These are phyloP conservation scores for Penicillium polonicum DNA, from an alignment of 2,329 filamentous ascomycete genomes.

Conservation along the genomic window DNA sequence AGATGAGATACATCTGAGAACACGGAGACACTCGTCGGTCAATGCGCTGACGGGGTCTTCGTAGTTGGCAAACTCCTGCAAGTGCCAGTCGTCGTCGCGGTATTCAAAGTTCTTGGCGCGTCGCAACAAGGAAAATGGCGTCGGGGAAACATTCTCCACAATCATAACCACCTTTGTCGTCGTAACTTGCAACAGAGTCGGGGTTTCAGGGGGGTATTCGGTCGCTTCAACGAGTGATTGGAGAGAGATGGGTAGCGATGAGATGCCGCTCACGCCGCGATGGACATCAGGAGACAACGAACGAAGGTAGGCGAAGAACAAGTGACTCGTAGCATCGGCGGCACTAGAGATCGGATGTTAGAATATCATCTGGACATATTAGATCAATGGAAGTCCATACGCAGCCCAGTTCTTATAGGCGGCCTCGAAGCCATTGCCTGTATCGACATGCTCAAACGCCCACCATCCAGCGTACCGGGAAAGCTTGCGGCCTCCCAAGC, in stretches of 20 bases:
- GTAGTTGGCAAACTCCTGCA: slow-evolving; percentile 82
- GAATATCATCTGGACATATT: slow-evolving; percentile 14
- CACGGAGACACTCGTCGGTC: slow-evolving; percentile 90
- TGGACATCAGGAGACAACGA: slow-evolving; percentile 77
- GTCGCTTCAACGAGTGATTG: slow-evolving; percentile 89
- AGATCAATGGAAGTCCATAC: slow-evolving; percentile 48
- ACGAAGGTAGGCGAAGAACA: slow-evolving; percentile 96
- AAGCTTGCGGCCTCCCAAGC: slow-evolving; percentile 86
- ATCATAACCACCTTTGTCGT: slow-evolving; percentile 96
- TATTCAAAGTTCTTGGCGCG: slow-evolving; percentile 95
- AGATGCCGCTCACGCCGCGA: slow-evolving; percentile 72
- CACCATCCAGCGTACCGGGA: slow-evolving; percentile 97
- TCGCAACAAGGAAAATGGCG: slow-evolving; percentile 84
- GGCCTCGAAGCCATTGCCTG: slow-evolving; percentile 86
- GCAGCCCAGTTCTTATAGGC: slow-evolving; percentile 86
- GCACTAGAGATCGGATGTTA: slow-evolving; percentile 58
- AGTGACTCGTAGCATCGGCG: slow-evolving; percentile 90
- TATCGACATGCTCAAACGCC: slow-evolving; percentile 90
- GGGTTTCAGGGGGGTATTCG: slow-evolving; percentile 84
- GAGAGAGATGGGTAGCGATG: slow-evolving; percentile 81
- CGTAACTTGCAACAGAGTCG: slow-evolving; percentile 70
- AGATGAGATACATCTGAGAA: slow-evolving; percentile 82
- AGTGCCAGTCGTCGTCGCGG: slow-evolving; percentile 77
- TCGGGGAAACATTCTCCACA: slow-evolving; percentile 90
- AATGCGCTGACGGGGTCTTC: slow-evolving; percentile 85